These are phyloP conservation scores for Diaporthe batatas DNA, from an alignment of 2,329 filamentous ascomycete genomes.

Conservation along the genomic window DNA sequence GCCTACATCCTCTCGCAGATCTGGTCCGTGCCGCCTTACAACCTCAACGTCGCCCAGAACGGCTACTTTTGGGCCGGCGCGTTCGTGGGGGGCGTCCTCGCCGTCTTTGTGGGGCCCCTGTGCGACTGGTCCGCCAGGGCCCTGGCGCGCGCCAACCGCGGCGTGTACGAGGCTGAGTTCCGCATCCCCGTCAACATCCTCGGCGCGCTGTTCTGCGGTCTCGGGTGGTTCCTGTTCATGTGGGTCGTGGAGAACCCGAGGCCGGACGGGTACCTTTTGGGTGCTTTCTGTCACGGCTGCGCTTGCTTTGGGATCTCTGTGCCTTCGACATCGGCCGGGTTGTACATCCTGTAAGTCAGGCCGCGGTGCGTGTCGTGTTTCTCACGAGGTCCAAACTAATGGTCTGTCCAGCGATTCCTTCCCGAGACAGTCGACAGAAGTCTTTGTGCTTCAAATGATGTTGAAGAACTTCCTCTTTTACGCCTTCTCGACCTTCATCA, in stretches of 20 bases:
- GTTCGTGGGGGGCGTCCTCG: conserved; percentile 56
- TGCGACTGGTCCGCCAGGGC: conserved; percentile 45
- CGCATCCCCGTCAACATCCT: conserved; percentile 44
- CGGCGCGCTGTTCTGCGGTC: conserved; percentile 39
- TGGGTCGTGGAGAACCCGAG: conserved; percentile 43
- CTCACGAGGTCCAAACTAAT: not conserved
- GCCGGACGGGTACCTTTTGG: conserved; percentile 42
- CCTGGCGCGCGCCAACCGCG: conserved; percentile 39
- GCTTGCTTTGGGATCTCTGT: conserved; percentile 44
- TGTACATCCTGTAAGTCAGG: conserved; percentile 51
- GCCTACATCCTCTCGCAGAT: conserved; percentile 45
- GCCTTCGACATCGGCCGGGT: conserved; percentile 45
- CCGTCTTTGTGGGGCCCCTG: conserved; percentile 47
- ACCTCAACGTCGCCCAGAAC: conserved; percentile 55
- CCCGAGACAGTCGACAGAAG: conserved; percentile 48
- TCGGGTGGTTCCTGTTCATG: conserved; percentile 45
- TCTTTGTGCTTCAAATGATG: conserved; percentile 54
- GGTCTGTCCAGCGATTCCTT: conserved; percentile 47
- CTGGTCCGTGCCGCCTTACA: conserved; percentile 45
- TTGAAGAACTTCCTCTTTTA: conserved; percentile 53
- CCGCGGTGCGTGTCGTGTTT: not conserved
- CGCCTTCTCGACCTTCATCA: conserved; percentile 51
- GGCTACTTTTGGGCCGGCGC: conserved; percentile 59
- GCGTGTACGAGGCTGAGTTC: conserved; percentile 45
- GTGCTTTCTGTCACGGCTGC: conserved; percentile 42